These are phyloP conservation scores for Xylaria sp. DNA, from an alignment of 2,329 filamentous ascomycete genomes.

Conservation along the genomic window DNA sequence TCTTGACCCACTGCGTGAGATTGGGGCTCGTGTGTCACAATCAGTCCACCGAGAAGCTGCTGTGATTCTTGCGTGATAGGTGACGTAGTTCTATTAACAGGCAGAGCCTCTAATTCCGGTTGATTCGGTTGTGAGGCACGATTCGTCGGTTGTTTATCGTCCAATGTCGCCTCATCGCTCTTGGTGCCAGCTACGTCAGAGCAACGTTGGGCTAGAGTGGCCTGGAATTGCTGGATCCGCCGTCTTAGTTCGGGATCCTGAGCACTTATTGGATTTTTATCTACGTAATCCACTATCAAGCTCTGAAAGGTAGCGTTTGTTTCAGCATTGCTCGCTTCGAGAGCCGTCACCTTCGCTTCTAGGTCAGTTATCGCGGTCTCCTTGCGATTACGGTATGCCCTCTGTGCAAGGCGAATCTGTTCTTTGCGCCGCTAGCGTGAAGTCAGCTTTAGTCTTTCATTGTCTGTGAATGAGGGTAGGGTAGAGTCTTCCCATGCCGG, in stretches of 20 bases:
- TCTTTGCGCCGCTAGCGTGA: constrained; percentile 72
- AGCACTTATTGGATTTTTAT: constrained; percentile 62
- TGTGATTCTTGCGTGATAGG: constrained; percentile 16
- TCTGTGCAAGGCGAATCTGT: constrained; percentile 84
- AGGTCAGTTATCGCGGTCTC: constrained; percentile 79
- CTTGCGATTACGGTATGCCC: constrained; percentile 84
- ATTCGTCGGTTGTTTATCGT: constrained; percentile 16
- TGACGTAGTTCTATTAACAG: neutral
- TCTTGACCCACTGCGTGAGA: neutral
- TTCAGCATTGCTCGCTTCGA: constrained; percentile 72
- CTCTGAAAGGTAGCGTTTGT: constrained; percentile 75
- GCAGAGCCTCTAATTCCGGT: neutral
- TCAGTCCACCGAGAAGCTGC: constrained; percentile 22
- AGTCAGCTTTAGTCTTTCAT: constrained; percentile 25
- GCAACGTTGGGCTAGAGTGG: constrained; percentile 57
- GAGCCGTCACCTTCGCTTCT: constrained; percentile 69
- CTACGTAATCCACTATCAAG: constrained; percentile 64
- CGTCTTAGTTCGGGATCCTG: constrained; percentile 61
- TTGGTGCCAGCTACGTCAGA: constrained; percentile 47
- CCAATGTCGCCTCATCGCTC: constrained; percentile 32
- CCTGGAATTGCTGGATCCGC: constrained; percentile 65
- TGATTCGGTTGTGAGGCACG: neutral
- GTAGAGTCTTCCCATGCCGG: neutral
- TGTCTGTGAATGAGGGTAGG: neutral
- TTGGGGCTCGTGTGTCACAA: constrained; percentile 28